A percentile compares a stretch with the other conserved stretches of the same genome.
Evolutionary conservation across 352 stramenopile species (phyloP).

Genomic region (Saprolegnia diclina): DNA sequence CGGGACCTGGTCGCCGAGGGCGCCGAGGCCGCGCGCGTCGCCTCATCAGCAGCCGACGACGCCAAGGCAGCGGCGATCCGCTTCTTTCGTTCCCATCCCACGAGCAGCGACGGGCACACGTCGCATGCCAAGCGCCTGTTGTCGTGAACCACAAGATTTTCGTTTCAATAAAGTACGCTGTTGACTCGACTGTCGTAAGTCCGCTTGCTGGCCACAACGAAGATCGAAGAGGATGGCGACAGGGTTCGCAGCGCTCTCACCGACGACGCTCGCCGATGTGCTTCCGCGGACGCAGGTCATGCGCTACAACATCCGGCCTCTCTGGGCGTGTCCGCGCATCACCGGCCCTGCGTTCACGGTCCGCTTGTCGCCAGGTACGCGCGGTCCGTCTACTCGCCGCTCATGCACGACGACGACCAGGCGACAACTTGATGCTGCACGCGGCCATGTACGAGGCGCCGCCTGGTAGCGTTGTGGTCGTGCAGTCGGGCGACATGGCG

Average conservation of each 20-base stretch:
- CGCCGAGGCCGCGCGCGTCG: neutral
- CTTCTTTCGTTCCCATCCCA: neutral
- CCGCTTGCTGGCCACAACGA: neutral
- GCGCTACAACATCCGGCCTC: conserved; percentile 23
- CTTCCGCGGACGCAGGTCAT: conserved; percentile 17
- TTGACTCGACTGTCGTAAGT: neutral
- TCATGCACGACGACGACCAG: neutral
- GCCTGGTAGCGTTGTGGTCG: conserved; percentile 12
- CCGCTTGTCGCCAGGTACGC: conserved; percentile 16
- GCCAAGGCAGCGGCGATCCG: conserved; percentile 1
- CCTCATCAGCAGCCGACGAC: neutral
- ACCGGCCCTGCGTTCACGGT: conserved; percentile 23
- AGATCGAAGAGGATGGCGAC: neutral
- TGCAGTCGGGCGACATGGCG: conserved; percentile 23
- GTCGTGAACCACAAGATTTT: too few relatives aligned
- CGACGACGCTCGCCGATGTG: conserved; percentile 24
- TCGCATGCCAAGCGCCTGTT: neutral
- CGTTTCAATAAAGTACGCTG: too few relatives aligned
- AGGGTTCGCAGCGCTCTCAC: conserved; percentile 9
- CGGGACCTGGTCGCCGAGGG: conserved; percentile 1
- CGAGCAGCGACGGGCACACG: neutral
- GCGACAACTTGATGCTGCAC: conserved; percentile 28
- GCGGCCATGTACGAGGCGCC: conserved; percentile 26
- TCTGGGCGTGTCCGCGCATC: conserved; percentile 22
- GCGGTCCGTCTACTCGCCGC: neutral